Conservation (phyloP, 2,329 filamentous ascomycete genomes). For the Penicillium sp. region DNA sequence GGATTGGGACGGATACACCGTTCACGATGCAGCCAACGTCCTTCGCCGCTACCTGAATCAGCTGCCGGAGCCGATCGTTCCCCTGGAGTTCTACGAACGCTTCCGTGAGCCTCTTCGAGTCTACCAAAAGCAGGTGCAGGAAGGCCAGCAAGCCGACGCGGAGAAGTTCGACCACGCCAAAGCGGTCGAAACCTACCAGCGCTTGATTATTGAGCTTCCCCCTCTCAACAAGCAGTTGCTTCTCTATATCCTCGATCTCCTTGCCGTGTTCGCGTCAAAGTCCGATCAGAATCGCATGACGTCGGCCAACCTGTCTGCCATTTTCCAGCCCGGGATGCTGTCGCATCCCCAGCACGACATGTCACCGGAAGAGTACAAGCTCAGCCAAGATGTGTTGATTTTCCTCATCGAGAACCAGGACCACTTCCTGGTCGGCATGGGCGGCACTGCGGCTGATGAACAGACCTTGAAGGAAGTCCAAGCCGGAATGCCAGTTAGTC, state of each 20-base stretch:
- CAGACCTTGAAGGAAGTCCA: slow-evolving; percentile 66
- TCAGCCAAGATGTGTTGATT: slow-evolving; percentile 95
- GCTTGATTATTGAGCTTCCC: slow-evolving; percentile 86
- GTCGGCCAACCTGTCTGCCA: slow-evolving; percentile 87
- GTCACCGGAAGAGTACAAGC: slow-evolving; percentile 86
- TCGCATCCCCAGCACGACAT: slow-evolving; percentile 94
- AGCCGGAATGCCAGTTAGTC: slow-evolving; percentile 58
- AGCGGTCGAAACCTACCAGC: slow-evolving; percentile 81
- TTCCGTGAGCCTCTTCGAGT: slow-evolving; percentile 79
- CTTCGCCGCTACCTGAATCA: slow-evolving; percentile 93
- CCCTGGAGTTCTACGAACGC: slow-evolving; percentile 84
- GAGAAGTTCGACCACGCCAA: slow-evolving; percentile 70
- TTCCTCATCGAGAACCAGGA: slow-evolving; percentile 99
- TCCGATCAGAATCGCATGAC: slow-evolving; percentile 97
- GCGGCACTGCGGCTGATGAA: slow-evolving; percentile 95
- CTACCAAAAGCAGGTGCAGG: slow-evolving; percentile 67
- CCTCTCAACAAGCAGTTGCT: slow-evolving; percentile 90
- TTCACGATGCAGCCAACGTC: slow-evolving; percentile 97
- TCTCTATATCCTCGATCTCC: slow-evolving; percentile 89
- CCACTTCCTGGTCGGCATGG: slow-evolving; percentile 97
- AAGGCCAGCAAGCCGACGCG: slow-evolving; percentile 66
- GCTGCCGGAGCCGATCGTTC: slow-evolving; percentile 93
- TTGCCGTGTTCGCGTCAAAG: slow-evolving; percentile 96
- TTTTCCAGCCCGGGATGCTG: slow-evolving; percentile 94
- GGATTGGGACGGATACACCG: slow-evolving; percentile 95